phyloP scores from a whole-genome alignment of 2,329 filamentous ascomycete species.

The Hysterium pulicare region DNA sequence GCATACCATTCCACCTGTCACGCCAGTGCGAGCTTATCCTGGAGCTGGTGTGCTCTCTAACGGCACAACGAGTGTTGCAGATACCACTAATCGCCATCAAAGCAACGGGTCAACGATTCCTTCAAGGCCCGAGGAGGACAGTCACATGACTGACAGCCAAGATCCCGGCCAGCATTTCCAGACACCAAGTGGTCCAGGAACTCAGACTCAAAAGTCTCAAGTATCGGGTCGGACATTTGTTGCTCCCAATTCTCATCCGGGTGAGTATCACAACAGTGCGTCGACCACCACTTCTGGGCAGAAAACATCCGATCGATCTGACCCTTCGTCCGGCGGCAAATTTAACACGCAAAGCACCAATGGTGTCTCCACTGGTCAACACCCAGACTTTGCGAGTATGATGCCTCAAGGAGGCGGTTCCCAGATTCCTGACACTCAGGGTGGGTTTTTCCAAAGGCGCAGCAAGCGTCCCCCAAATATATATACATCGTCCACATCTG shows the following conservation, averaged over 20 bases:
- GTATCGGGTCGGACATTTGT: conserved; percentile 60
- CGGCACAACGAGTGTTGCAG: conserved; percentile 47
- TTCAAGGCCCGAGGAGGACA: conserved; percentile 40
- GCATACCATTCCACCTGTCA: conserved; percentile 44
- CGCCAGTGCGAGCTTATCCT: conserved; percentile 23
- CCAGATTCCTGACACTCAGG: conserved; percentile 63
- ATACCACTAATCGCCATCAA: conserved; percentile 26
- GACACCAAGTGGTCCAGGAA: conserved; percentile 27
- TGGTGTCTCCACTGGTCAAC: conserved; percentile 49
- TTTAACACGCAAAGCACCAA: conserved; percentile 72
- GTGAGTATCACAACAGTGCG: conserved; percentile 75
- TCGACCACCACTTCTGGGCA: conserved; percentile 84
- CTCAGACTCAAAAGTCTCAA: conserved; percentile 60
- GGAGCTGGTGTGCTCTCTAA: conserved; percentile 59
- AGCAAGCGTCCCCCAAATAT: background rate
- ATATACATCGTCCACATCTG: conserved; percentile 18
- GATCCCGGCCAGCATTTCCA: conserved; percentile 33
- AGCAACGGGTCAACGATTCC: conserved; percentile 43
- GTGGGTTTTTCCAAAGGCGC: conserved; percentile 37
- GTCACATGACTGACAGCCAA: conserved; percentile 45
- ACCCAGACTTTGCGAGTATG: conserved; percentile 54
- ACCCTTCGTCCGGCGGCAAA: conserved; percentile 57
- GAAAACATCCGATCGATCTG: conserved; percentile 70
- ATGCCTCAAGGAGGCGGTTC: conserved; percentile 52
- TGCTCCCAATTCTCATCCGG: conserved; percentile 55